Conservation (phyloP, 2,329 filamentous ascomycete genomes). For the Exophiala sp. region DNA sequence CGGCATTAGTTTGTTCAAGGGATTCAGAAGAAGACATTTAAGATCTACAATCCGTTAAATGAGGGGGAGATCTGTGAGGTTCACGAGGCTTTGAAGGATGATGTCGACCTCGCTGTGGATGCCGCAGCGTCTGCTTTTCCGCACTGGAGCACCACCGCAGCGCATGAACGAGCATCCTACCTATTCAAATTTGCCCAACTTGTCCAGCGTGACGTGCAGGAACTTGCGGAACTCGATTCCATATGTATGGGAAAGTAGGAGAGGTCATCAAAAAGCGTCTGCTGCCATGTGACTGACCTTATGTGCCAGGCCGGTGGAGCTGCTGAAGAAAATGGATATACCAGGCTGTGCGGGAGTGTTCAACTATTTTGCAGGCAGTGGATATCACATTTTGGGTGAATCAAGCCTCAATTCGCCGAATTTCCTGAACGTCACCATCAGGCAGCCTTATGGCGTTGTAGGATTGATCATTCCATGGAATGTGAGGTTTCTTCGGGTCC, state of each 20-base stretch:
- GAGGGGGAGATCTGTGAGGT: conserved; percentile 21
- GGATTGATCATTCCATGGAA: conserved; percentile 59
- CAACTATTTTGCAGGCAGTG: conserved; percentile 1
- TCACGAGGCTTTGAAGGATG: conserved; percentile 31
- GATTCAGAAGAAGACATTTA: background rate
- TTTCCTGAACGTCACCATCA: background rate
- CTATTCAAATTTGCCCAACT: conserved; percentile 32
- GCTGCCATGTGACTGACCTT: background rate
- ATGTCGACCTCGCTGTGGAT: conserved; percentile 35
- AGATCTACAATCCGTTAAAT: background rate
- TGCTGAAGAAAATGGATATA: conserved; percentile 16
- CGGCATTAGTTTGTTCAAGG: background rate
- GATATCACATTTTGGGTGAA: conserved; percentile 18
- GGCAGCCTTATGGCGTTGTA: conserved; percentile 26
- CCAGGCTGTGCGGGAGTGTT: conserved; percentile 9
- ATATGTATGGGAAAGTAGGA: conserved; percentile 35
- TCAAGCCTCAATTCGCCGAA: background rate
- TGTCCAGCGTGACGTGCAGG: conserved; percentile 30
- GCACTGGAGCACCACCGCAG: conserved; percentile 35
- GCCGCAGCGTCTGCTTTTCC: conserved; percentile 36
- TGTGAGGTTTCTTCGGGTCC: background rate
- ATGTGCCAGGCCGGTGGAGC: conserved; percentile 1
- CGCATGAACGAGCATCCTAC: conserved; percentile 30
- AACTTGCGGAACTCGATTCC: conserved; percentile 36
- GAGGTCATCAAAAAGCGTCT: background rate